Evolutionary conservation across 2,329 filamentous ascomycete species (phyloP).

Genomic region (Proliferodiscus dingleyae): DNA sequence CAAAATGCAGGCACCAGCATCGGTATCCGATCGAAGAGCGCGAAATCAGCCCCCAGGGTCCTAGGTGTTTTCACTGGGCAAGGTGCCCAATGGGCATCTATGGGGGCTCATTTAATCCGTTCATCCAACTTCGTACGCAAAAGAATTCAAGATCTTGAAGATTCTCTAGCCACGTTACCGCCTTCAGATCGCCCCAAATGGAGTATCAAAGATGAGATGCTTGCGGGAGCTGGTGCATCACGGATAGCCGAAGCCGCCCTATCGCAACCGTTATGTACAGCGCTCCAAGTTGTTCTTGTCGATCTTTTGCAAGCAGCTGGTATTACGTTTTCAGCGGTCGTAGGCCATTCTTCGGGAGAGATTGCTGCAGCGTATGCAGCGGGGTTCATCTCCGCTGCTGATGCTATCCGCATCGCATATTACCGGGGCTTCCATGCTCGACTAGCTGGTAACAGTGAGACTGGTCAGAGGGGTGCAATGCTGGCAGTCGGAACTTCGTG

Average conservation of each 20-base stretch:
- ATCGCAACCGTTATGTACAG: too few relatives aligned
- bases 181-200: constrained; percentile 1
- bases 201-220: constrained; percentile 14
- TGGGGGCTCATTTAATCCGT: constrained; percentile 13
- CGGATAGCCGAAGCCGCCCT: too few relatives aligned
- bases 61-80: constrained; percentile 14
- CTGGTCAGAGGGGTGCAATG: neutral
- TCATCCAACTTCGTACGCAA: constrained; percentile 5
- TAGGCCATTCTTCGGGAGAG: constrained; percentile 43
- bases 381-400: constrained; percentile 29
- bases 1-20: neutral
- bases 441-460: constrained; percentile 7
- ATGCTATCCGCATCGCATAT: constrained; percentile 38
- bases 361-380: constrained; percentile 43
- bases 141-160: constrained; percentile 2
- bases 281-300: too few relatives aligned
- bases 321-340: constrained; percentile 34
- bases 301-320: too few relatives aligned
- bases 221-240: constrained; percentile 26
- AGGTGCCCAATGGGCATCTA: constrained; percentile 15
- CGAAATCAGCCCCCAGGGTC: neutral
- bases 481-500: constrained; percentile 33
- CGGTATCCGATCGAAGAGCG: neutral
- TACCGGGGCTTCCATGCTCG: constrained; percentile 31
- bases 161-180: neutral